phyloP scores from a whole-genome alignment of 1,139 yeast genomes.

The Suhomyces choctaworum region DNA sequence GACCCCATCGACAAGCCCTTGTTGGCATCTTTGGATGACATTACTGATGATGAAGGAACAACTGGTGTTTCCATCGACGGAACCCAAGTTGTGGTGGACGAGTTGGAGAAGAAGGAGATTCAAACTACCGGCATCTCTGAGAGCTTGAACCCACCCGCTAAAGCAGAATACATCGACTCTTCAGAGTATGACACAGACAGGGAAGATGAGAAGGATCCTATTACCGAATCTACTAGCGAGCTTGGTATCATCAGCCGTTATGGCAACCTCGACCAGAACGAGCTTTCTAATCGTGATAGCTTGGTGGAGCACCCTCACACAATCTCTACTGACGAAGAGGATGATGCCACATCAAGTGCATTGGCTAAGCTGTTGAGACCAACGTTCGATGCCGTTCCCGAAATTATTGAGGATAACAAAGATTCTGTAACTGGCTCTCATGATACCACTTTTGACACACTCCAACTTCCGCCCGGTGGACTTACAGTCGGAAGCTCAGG shows the following conservation, averaged over 20 bases:
- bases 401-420: conserved; percentile 23
- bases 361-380: conserved; percentile 35
- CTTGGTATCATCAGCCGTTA: conserved; percentile 27
- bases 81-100: conserved; percentile 18
- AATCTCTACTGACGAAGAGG: conserved; percentile 18
- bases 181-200: conserved; percentile 10
- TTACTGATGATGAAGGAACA: conserved; percentile 5
- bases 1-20: conserved; percentile 14
- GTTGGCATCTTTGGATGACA: conserved; percentile 14
- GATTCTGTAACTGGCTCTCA: not conserved
- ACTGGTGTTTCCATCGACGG: conserved; percentile 12
- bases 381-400: conserved; percentile 34
- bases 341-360: conserved; percentile 20
- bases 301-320: conserved; percentile 11
- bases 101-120: conserved; percentile 22
- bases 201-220: conserved; percentile 8
- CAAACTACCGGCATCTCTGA: not conserved
- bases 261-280: conserved; percentile 17
- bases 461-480: conserved; percentile 12
- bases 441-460: conserved; percentile 6
- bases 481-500: conserved; percentile 25
- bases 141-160: not conserved
- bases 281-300: conserved; percentile 13
- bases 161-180: conserved; percentile 5
- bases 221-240: conserved; percentile 15